Base-by-base conservation (phyloP, 2,329 filamentous ascomycete genomes). In the Trichoderma cornu-damae region DNA sequence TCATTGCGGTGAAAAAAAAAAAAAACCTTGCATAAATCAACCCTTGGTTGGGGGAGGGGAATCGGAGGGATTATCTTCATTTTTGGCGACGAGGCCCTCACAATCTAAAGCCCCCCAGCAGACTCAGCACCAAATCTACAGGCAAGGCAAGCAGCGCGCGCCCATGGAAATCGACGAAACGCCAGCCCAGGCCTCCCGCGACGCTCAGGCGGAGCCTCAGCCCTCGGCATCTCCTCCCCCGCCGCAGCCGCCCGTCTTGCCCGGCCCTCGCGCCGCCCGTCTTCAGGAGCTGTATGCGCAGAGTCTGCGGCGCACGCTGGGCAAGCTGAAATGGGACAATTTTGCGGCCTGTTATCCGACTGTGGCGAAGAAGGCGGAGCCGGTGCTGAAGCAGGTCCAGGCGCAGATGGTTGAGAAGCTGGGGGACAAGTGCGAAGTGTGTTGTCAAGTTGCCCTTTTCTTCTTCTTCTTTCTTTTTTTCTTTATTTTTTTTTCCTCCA, bases 261-360 rank as follows among this genome's bases (percentile, higher is more conserved):
- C 83, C 0, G 84, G 84, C 46, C 79, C 79, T 2, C 81, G 83
- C 62, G 84, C 84, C 2, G 64, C 72, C 26, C 77, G 79, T 43
- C 77, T 86, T 58, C 76, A 78, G 52, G 72, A 77, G 54, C 73
- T 84, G 32, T 84, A 83, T 66, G 73, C 74, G 54, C 70, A 74
- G 58, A 77, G 77, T 26, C 76, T 86, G 22, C 62, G 69, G 44
- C 77, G 77, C 63, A 85, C 83, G 2, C 75, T 86, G 30, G 72
- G 69, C 62, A 79, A 80, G 65, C 74, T 86, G 55, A 76, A 72
- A 61, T 82, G 77, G 72, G 75, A 79, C 48, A 82, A 82, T 67
- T 80, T 86, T 63, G 78, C 78, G 2, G 73, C 78, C 2, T 87
- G 84, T 70, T 87, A 84, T 67, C 83, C 84, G 42, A 83, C 79